Conservation (phyloP, 768 basidiomycete genomes). For the Leucocoprinus sp. region DNA sequence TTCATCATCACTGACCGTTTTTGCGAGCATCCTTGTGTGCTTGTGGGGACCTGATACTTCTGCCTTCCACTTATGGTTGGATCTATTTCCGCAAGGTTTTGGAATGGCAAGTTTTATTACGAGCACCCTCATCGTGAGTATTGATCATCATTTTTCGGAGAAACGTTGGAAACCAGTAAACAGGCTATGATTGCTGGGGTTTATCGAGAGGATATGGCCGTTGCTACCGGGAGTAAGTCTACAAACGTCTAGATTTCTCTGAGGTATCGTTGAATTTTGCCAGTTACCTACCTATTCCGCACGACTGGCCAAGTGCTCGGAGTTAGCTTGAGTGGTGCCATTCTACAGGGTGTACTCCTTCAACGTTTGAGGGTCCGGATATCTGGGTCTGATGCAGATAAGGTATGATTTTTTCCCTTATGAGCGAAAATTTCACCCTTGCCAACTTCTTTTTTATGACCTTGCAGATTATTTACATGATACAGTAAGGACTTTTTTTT, state of each 20-base stretch:
- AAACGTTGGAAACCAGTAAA: slow-evolving; percentile 11
- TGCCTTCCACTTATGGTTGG: slow-evolving; percentile 60
- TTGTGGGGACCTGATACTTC: slow-evolving; percentile 62
- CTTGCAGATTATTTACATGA: slow-evolving; percentile 59
- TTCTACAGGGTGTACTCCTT: slow-evolving; percentile 75
- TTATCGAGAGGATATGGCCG: slow-evolving; percentile 71
- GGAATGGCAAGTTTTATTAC: slow-evolving; percentile 83
- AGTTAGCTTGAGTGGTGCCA: slow-evolving; percentile 78
- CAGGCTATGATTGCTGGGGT: slow-evolving; percentile 87
- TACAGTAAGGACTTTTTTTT: slow-evolving; percentile 24
- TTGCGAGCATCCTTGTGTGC: slow-evolving; percentile 53
- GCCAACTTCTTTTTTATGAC: slow-evolving; percentile 8
- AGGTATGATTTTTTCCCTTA: slow-evolving; percentile 40
- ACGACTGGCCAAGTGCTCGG: slow-evolving; percentile 95
- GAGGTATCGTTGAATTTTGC: slow-evolving; percentile 10
- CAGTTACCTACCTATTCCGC: slow-evolving; percentile 90
- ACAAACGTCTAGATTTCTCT: slow-evolving; percentile 23
- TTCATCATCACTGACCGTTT: slow-evolving; percentile 51
- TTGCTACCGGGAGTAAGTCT: slow-evolving; percentile 77
- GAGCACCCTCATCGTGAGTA: slow-evolving; percentile 72
- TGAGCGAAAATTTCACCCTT: neutral
- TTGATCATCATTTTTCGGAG: slow-evolving; percentile 7
- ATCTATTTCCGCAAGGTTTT: slow-evolving; percentile 74
- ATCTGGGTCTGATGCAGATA: slow-evolving; percentile 60
- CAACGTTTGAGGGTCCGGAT: slow-evolving; percentile 67